Evolutionary conservation across 2,329 filamentous ascomycete genomes (phyloP), one percentile per base, ranked within the genome.

Genomic region (Alternaria triticimaculans): DNA sequence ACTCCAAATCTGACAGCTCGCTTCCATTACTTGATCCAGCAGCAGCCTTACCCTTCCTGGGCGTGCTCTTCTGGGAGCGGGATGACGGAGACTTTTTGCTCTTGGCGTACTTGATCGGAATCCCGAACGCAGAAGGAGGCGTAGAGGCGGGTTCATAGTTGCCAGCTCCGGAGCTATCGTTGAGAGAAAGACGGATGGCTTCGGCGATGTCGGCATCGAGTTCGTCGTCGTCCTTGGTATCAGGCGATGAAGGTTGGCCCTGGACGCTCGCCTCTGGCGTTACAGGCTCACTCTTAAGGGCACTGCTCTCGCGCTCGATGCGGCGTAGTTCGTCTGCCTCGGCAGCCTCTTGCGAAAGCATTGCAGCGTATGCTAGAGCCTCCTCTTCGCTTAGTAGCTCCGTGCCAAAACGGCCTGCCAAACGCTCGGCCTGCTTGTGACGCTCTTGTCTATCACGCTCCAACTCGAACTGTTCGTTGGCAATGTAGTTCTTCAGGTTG

Each of bases 341-440:
- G 51, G 85, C 81, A 8, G 84, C 81, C 71, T 90, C 88, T 73
- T 90, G 84, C 54, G 87, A 89, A 37, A 90, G 76, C 76, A 90
- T 82, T 14, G 86, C 84, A 8, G 88, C 88, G 74, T 90, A 90
- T 3, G 87, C 87, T 23, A 90, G 72, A 54, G 89, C 83, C 68
- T 90, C 87, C 58, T 90, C 88, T 69, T 90, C 82, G 1, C 84
- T 86, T 3, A 90, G 80, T 10, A 97, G 81, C 33, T 94, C 93
- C 3, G 96, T 88, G 6, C 96, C 96, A 73, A 97, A 99, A 37
- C 95, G 89, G 28, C 88, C 89, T 37, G 88, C 90, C 25, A 98
- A 84, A 23, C 89, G 89, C 15, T 89, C 87, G 58, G 88, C 85
- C 73, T 96, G 90, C 60, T 89, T 90, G 23, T 85, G 85, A 43